Base-by-base conservation (phyloP, 768 basidiomycete species). In the Krasilnikovozyma curviuscula region DNA sequence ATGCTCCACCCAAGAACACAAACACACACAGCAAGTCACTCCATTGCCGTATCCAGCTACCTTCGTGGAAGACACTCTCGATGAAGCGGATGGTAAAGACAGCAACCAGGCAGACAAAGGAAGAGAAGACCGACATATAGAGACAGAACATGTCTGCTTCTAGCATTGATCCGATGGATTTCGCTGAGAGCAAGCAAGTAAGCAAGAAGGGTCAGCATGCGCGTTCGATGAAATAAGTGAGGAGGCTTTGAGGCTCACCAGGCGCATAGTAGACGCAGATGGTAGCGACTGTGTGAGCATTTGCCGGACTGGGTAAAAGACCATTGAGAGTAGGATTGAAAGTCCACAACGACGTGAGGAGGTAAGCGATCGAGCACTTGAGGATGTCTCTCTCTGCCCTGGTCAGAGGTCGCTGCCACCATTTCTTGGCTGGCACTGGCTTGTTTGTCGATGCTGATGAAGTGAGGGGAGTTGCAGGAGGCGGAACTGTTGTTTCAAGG, bases 341-440 rank as follows among this genome's bases (percentile, higher is more conserved):
- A 1, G 93, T 98, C 71, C 97, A 98, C 10, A 95, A 69, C 0
- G 83, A 85, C 5, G 73, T 88, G 45, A 95, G 65, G 55, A 84
- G 76, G 64, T 98, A 98, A 0, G 89, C 82, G 16, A 95, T 68
- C 2, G 78, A 73, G 66, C 93, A 98, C 67, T 97, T 95, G 54
- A 91, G 65, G 37, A 93, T 74, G 58, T 83, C 50, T 34, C 30
- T 9, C 35, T 44, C 31, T 27, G 31, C 29, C 14, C 37, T 31
- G 18, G 38, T 23, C n/a, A 45, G n/a, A n/a, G n/a, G n/a, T n/a
- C n/a, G n/a, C n/a, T n/a, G n/a, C n/a, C n/a, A n/a, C n/a, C n/a
- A n/a, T n/a, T n/a, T n/a, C n/a, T n/a, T n/a, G n/a, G n/a, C n/a
- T n/a, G n/a, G n/a, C n/a, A n/a, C n/a, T n/a, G n/a, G n/a, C n/a